A percentile compares a stretch with the other conserved stretches of the same genome.
These are phyloP conservation scores for Dendrocalamus sinicus DNA, from an alignment of 176 grass and related monocot species.

Conservation along the genomic window DNA sequence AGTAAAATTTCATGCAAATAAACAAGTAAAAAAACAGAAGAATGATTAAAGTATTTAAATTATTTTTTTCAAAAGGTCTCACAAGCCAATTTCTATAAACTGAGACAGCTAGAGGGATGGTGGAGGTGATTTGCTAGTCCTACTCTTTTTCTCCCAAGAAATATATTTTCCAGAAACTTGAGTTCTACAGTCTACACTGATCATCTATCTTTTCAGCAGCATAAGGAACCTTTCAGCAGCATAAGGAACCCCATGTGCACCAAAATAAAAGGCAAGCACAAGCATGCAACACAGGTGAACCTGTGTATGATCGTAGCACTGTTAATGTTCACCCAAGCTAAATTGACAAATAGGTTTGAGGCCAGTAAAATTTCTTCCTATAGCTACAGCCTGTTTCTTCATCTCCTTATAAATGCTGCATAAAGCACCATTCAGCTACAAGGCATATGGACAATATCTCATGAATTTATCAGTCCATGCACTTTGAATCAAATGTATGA, in stretches of 20 bases:
- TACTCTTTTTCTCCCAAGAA: background rate
- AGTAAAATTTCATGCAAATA: constrained; percentile 21
- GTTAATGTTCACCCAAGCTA: background rate
- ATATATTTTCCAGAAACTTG: background rate
- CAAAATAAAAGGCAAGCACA: background rate
- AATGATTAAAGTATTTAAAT: background rate
- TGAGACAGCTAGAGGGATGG: background rate
- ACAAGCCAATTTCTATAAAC: constrained; percentile 1
- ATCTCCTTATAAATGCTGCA: background rate
- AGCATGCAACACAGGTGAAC: background rate
- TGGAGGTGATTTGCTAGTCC: background rate
- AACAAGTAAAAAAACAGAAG: constrained; percentile 16
- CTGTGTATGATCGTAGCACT: background rate
- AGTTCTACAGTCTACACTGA: background rate
- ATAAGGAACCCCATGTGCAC: background rate
- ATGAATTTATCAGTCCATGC: background rate
- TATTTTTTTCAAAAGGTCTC: background rate
- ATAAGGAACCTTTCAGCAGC: background rate
- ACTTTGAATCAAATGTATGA: background rate
- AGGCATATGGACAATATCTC: constrained; percentile 7
- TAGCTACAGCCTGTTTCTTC: background rate
- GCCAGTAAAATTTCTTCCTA: background rate
- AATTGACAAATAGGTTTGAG: constrained; percentile 4
- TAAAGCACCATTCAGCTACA: constrained; percentile 5
- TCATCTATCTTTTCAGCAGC: background rate